Percentiles rank a stretch among this genome's conserved stretches.
Evolutionary conservation across 192 early-diverging fungal genomes (phyloP).

Genomic region (Chytriomyces hyalinus): DNA sequence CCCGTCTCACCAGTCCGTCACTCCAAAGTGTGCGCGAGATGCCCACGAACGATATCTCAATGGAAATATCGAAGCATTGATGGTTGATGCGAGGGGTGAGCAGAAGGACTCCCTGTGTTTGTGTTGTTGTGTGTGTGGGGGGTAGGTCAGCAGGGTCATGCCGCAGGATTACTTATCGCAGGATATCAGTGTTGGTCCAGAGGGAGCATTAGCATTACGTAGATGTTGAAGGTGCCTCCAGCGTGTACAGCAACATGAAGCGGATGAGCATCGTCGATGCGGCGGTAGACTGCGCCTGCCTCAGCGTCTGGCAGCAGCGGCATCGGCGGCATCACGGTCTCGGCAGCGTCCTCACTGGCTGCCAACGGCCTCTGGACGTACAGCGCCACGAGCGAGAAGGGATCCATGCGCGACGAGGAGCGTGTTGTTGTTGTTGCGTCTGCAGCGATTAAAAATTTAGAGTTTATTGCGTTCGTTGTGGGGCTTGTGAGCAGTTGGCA

Average conservation of each 20-base stretch:
- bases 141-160: too few species aligned
- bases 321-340: background rate
- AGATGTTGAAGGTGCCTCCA: background rate
- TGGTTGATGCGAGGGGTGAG: background rate
- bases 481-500: background rate
- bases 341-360: background rate
- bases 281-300: background rate
- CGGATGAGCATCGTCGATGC: background rate
- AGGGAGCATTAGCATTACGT: background rate
- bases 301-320: background rate
- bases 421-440: too few species aligned
- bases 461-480: background rate
- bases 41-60: slow-evolving; percentile 2
- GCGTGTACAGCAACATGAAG: background rate
- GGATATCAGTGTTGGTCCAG: background rate
- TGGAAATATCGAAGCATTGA: background rate
- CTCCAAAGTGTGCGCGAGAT: slow-evolving; percentile 1
- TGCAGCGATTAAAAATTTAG: background rate
- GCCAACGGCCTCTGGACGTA: background rate
- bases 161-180: background rate
- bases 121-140: too few species aligned
- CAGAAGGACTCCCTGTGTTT: background rate
- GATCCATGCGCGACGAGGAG: background rate
- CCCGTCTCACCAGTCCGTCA: background rate
- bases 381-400: background rate